These are phyloP conservation scores for Millerozyma miso DNA, from an alignment of 805 yeast species.

Conservation along the genomic window DNA sequence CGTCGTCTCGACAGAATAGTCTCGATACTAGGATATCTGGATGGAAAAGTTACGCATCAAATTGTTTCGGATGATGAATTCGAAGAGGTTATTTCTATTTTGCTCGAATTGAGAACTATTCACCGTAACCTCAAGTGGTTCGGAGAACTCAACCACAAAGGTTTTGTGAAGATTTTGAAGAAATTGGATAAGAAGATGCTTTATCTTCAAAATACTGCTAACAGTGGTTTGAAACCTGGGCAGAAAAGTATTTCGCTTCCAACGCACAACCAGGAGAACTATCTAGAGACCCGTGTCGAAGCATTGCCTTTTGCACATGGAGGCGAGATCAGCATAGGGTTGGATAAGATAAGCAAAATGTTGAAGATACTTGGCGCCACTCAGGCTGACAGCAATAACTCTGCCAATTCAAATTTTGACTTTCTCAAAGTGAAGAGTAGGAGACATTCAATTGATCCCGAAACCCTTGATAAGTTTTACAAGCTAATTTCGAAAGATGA, in stretches of 20 bases:
- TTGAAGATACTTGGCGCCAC: constrained; percentile 48
- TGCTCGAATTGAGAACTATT: constrained; percentile 71
- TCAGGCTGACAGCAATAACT: constrained; percentile 8
- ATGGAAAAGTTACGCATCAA: constrained; percentile 21
- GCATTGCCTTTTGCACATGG: constrained; percentile 80
- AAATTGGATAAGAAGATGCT: constrained; percentile 77
- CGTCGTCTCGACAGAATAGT: constrained; percentile 54
- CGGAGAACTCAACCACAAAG: constrained; percentile 88
- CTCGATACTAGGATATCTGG: constrained; percentile 30
- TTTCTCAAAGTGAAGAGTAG: constrained; percentile 20
- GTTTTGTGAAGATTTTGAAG: constrained; percentile 82
- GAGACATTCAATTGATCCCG: constrained; percentile 23
- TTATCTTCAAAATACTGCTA: constrained; percentile 18
- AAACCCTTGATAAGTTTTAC: constrained; percentile 17
- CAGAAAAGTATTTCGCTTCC: constrained; percentile 18
- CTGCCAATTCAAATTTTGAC: constrained; percentile 8
- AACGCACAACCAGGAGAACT: constrained; percentile 33
- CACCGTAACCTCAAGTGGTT: constrained; percentile 88
- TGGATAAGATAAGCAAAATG: constrained; percentile 49
- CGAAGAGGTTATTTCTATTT: constrained; percentile 44
- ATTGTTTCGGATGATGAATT: constrained; percentile 37
- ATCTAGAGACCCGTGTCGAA: constrained; percentile 59
- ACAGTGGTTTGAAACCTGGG: constrained; percentile 13
- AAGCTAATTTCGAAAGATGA: constrained; percentile 38
- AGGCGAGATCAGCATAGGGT: constrained; percentile 48